phyloP scores from a whole-genome alignment of 2,329 filamentous ascomycete species.

The Fusarium gaditjirri region DNA sequence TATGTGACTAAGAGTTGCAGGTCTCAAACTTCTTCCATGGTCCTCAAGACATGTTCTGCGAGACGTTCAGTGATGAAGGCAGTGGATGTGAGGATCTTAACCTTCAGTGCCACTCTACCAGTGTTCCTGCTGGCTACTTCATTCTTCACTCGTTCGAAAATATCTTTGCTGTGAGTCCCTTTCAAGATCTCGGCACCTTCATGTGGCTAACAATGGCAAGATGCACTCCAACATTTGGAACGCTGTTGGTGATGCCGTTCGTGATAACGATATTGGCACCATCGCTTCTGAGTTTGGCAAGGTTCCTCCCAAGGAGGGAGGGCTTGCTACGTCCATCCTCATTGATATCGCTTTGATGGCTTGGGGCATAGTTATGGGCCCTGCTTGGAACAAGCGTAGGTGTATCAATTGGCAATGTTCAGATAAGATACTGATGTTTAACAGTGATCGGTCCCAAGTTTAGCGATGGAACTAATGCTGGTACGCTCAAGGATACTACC shows the following conservation, averaged over 20 bases:
- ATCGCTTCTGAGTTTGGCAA: conserved; percentile 23
- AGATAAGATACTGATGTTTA: background rate
- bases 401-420: background rate
- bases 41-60: conserved; percentile 26
- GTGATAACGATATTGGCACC: conserved; percentile 14
- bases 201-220: background rate
- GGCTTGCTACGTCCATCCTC: conserved; percentile 6
- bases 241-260: conserved; percentile 22
- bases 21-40: conserved; percentile 27
- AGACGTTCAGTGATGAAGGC: conserved; percentile 19
- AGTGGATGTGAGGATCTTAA: conserved; percentile 12
- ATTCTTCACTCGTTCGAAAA: conserved; percentile 24
- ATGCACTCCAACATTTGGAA: conserved; percentile 31
- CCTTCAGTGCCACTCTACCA: conserved; percentile 14
- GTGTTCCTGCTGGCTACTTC: conserved; percentile 16
- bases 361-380: conserved; percentile 25
- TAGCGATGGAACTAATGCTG: background rate
- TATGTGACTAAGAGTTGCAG: background rate
- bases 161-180: background rate
- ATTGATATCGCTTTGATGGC: conserved; percentile 22
- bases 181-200: rapidly evolving
- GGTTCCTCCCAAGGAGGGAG: conserved; percentile 9
- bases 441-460: conserved; percentile 20
- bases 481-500: conserved; percentile 15
- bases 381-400: conserved; percentile 25